Evolutionary conservation across 768 basidiomycete species (phyloP).

Genomic region (Chalciporus chontae): DNA sequence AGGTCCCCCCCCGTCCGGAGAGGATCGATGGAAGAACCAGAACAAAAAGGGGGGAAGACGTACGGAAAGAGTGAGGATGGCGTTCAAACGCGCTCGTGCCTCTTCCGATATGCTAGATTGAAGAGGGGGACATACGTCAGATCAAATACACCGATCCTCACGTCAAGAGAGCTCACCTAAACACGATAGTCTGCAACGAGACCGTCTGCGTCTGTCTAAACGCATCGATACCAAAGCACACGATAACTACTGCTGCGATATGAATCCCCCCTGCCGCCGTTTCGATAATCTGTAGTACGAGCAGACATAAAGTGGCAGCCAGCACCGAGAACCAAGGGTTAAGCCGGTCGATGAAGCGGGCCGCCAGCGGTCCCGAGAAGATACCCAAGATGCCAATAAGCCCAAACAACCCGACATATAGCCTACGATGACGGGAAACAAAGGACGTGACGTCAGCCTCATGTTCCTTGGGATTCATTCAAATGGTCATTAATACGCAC

Average conservation of each 20-base stretch:
- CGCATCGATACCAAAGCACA: slow-evolving; percentile 40
- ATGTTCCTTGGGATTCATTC: neutral
- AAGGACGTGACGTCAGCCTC: neutral
- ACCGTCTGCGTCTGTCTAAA: slow-evolving; percentile 41
- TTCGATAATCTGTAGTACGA: slow-evolving; percentile 31
- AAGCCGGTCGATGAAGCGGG: slow-evolving; percentile 28
- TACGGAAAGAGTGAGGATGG: slow-evolving; percentile 27
- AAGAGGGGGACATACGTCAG: neutral
- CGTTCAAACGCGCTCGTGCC: slow-evolving; percentile 29
- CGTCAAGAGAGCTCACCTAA: slow-evolving; percentile 15
- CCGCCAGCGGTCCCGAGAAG: slow-evolving; percentile 24
- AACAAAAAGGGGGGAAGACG: slow-evolving; percentile 8
- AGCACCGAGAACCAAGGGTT: slow-evolving; percentile 43
- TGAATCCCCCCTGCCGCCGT: slow-evolving; percentile 36
- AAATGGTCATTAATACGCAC: slow-evolving; percentile 6
- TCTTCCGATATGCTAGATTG: slow-evolving; percentile 25
- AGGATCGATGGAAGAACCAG: no score
- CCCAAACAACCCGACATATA: slow-evolving; percentile 46
- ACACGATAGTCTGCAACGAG: slow-evolving; percentile 26
- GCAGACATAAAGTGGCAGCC: slow-evolving; percentile 28
- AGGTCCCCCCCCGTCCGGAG: neutral
- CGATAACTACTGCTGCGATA: slow-evolving; percentile 38
- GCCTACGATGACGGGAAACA: slow-evolving; percentile 3
- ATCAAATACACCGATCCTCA: neutral
- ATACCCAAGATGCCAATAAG: slow-evolving; percentile 43